phyloP scores from a whole-genome alignment of 768 basidiomycete species.

The Pleurotus eryngii region DNA sequence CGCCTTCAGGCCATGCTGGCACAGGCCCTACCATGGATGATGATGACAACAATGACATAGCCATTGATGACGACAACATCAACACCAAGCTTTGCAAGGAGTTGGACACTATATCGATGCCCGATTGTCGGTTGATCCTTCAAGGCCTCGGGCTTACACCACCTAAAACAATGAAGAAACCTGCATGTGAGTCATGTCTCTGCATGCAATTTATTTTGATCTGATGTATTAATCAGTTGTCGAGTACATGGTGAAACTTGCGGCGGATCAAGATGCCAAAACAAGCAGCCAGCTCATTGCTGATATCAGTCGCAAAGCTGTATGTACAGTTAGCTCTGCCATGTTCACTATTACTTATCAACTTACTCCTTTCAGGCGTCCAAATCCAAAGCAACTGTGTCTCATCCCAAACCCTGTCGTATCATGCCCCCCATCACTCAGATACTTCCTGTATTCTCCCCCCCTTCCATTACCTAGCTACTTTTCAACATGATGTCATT shows the following conservation, averaged over 20 bases:
- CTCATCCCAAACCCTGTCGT: no score
- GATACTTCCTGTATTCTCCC: no score
- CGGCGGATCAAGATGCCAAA: neutral
- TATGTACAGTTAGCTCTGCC: no score
- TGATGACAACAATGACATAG: neutral
- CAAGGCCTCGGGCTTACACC: neutral
- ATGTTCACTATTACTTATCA: no score
- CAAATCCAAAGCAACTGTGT: no score
- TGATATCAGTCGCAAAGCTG: no score
- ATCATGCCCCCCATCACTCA: no score
- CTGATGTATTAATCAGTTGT: neutral
- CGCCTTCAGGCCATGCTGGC: neutral
- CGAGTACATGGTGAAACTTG: neutral
- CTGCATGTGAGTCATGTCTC: neutral
- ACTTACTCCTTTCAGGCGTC: no score
- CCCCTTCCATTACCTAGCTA: no score
- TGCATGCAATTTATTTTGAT: neutral
- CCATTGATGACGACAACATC: neutral
- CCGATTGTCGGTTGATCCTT: neutral
- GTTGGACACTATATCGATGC: neutral
- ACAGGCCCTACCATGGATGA: neutral
- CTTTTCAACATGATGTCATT: no score
- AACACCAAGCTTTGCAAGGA: neutral
- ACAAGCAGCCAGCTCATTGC: no score
- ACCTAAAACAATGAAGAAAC: neutral